Percentiles rank a stretch among this genome's conserved stretches.
phyloP scores from a whole-genome alignment of 2,329 filamentous ascomycete species.

The Penicillium decumbens region DNA sequence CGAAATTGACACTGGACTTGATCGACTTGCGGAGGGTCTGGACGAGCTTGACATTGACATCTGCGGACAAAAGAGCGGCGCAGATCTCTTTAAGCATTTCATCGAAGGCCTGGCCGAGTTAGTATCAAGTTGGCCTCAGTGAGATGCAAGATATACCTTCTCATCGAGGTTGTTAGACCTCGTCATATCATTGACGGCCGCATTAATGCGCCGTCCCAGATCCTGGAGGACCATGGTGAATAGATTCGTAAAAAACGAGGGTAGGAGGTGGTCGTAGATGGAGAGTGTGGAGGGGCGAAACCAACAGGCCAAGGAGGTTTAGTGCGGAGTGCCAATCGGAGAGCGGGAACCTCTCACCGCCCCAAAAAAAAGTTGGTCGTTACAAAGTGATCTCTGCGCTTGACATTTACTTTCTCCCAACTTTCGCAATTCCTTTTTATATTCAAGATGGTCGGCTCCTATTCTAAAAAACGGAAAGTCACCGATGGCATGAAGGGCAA shows the following conservation, averaged over 20 bases:
- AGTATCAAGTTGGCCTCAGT: slow-evolving; percentile 7
- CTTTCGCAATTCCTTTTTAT: slow-evolving; percentile 5
- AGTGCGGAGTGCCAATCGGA: slow-evolving; percentile 37
- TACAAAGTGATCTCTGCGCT: slow-evolving; percentile 14
- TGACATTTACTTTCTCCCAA: slow-evolving; percentile 11
- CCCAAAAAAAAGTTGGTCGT: slow-evolving; percentile 29
- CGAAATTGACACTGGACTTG: slow-evolving; percentile 85
- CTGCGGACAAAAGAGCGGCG: slow-evolving; percentile 88
- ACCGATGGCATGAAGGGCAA: slow-evolving; percentile 56
- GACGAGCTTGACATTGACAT: slow-evolving; percentile 94
- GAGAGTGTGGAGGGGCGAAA: slow-evolving; percentile 21
- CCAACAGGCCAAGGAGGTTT: slow-evolving; percentile 21
- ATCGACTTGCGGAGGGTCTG: slow-evolving; percentile 89
- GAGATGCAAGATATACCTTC: slow-evolving; percentile 57
- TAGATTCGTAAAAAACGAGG: not conserved
- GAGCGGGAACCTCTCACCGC: slow-evolving; percentile 26
- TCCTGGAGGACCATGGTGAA: slow-evolving; percentile 92
- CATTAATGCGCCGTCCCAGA: slow-evolving; percentile 95
- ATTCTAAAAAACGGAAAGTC: slow-evolving; percentile 53
- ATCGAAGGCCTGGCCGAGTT: slow-evolving; percentile 71
- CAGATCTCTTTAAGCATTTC: slow-evolving; percentile 98
- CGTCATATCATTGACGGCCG: slow-evolving; percentile 89
- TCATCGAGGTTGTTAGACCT: slow-evolving; percentile 91
- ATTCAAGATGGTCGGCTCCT: slow-evolving; percentile 37
- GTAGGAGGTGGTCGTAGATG: slow-evolving; percentile 1